Evolutionary conservation across 495 filamentous ascomycete species (phyloP), one percentile per base, ranked within the genome.

Genomic region (Elasticomyces elasticus): DNA sequence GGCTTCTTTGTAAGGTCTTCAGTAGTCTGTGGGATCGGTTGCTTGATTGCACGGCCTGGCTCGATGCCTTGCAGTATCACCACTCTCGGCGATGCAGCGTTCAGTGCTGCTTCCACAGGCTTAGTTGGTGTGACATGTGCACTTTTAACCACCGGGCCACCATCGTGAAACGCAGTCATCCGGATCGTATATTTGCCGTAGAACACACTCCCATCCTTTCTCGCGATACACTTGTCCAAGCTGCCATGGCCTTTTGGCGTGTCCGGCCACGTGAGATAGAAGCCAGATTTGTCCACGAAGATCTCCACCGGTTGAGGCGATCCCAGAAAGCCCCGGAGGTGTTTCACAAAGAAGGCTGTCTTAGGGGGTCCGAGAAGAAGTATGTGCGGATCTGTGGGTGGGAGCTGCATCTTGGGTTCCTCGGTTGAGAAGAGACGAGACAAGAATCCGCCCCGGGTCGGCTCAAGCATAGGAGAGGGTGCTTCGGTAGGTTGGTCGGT

Each of bases 281-380:
- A 63, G 12, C 61, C 61, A 13, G 7, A 45, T 0, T 33, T 38
- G 71, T 71, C 73, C 15, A 49, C 46, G 19, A 40, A 40, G 13
- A 40, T 15, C 5, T 5, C 35, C 3, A n/a, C 35, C 13, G 35
- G 35, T 40, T 13, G 4, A 15, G 35, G 35, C 19, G 35, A 40
- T 12, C 35, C 35, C 12, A 40, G 35, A 13, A 40, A 40, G 35
- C 35, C 35, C 35, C 5, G 15, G 35, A 40, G 35, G 13, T 40
- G 35, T 40, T 40, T 40, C 13, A 40, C 13, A 3, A 5, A n/a
- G 35, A n/a, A 5, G 19, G 35, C 12, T 5, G 13, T 12, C 35
- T 5, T 12, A 5, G 35, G 35, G 13, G 19, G 35, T 5, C 35
- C 35, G 13, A 5, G 13, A 5, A 40, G 13, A 13, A 40, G 19